Conservation (phyloP, 805 yeast species). For the Myxozyma geophila region DNA sequence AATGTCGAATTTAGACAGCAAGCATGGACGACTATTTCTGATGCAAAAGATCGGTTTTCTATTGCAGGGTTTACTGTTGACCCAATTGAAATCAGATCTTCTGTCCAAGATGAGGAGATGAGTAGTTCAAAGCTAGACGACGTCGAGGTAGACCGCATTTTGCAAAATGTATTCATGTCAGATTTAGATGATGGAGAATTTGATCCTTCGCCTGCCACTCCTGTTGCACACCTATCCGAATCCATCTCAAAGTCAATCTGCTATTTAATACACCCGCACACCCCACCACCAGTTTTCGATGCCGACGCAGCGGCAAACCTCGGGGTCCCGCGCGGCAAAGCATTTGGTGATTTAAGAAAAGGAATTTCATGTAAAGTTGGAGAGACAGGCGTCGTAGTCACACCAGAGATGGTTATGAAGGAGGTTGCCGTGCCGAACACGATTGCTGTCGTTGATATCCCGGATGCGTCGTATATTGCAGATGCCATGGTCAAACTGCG, state of each 20-base stretch:
- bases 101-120: neutral
- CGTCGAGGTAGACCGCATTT: neutral
- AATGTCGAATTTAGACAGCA: conserved; percentile 4
- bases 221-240: neutral
- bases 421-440: neutral
- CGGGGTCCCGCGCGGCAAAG: conserved; percentile 69
- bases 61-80: neutral
- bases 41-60: neutral
- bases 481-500: neutral
- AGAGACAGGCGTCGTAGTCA: neutral
- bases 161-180: neutral
- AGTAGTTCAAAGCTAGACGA: neutral
- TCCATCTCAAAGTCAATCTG: conserved; percentile 52
- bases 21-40: neutral
- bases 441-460: conserved; percentile 10
- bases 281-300: conserved; percentile 76
- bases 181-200: neutral
- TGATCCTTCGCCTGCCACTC: conserved; percentile 2
- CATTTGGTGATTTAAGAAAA: conserved; percentile 61
- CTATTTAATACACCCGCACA: conserved; percentile 65
- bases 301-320: conserved; percentile 65
- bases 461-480: neutral
- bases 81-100: neutral
- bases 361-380: conserved; percentile 50
- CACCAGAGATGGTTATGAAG: conserved; percentile 6